Conservation (phyloP, 108 stramenopile species). For the Epithemia pelagica region DNA sequence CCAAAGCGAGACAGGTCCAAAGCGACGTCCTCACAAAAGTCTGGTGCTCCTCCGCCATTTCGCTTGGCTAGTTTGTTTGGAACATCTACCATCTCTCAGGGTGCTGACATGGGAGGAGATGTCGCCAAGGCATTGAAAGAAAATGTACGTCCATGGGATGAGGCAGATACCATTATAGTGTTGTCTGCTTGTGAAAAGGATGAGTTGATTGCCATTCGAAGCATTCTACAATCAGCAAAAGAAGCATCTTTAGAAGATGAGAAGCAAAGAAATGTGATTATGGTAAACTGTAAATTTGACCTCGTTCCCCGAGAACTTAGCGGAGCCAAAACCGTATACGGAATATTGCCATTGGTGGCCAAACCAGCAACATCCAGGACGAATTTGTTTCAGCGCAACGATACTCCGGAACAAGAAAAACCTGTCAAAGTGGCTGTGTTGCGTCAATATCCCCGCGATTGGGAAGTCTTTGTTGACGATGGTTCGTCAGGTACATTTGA, state of each 20-base stretch:
- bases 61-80: slow-evolving; percentile 48
- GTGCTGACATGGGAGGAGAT: slow-evolving; percentile 32
- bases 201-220: slow-evolving; percentile 41
- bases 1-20: too few species aligned
- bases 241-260: neutral
- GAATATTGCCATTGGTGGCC: slow-evolving; percentile 36
- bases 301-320: slow-evolving; percentile 33
- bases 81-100: slow-evolving; percentile 22
- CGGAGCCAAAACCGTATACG: slow-evolving; percentile 34
- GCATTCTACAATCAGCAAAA: slow-evolving; percentile 24
- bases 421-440: slow-evolving; percentile 37
- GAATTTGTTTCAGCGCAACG: neutral
- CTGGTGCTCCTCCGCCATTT: slow-evolving; percentile 13
- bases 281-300: slow-evolving; percentile 43
- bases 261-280: slow-evolving; percentile 24
- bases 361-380: slow-evolving; percentile 5
- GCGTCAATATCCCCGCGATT: slow-evolving; percentile 45
- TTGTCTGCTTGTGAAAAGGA: slow-evolving; percentile 25
- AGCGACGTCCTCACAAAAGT: too few species aligned
- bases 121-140: slow-evolving; percentile 26
- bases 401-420: neutral
- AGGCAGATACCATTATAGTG: slow-evolving; percentile 43
- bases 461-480: slow-evolving; percentile 42
- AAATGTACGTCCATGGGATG: slow-evolving; percentile 25
- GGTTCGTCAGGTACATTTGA: slow-evolving; percentile 33